Evolutionary conservation across 2,329 filamentous ascomycete genomes (phyloP), one percentile per base, ranked within the genome.

Genomic region (Nothomitra cinnamomea): DNA sequence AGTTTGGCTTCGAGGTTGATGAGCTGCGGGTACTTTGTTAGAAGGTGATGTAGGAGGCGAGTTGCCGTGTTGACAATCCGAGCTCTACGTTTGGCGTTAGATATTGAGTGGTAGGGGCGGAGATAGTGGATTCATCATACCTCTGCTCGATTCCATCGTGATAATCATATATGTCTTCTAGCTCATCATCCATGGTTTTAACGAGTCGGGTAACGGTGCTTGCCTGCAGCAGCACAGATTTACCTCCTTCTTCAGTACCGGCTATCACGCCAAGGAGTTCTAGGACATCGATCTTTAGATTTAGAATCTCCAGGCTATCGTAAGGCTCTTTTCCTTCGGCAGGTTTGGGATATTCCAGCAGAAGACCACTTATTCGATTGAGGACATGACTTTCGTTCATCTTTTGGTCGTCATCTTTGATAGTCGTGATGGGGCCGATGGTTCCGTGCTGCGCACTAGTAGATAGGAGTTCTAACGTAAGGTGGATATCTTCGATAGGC

Each of bases 191-290:
- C 52, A 89, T 78, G 45, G 84, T 79, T 24, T 80, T 77, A 24
- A 94, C 81, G 0, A 95, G 69, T 2, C 86, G 78, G 1, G 85
- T 87, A 15, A 94, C 78, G 12, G 80, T 80, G 41, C 76, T 77
- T 2, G 76, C 75, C 64, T 92, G 84, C 3, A 70, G 69, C 0
- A 83, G 83, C 7, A 95, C 73, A 47, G 84, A 77, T 22, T 72
- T 64, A 1, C 77, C 75, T 7, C 83, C 83, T 60, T 84, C 78
- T 0, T 74, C 67, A n/a, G 77, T 77, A 4, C 72, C 69, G 1
- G 78, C 76, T 62, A 88, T 82, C 1, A 75, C 70, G n/a, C 74
- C 69, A 13, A 83, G 49, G n/a, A 74, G 62, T 2, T 66, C 62
- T 41, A 74, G 61, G 12, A 69, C 70, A 50, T 71, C 67, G 28